Percentiles rank a stretch among this genome's conserved stretches.
Conservation (phyloP, 2,329 filamentous ascomycete genomes). For the Exophiala spinifera region DNA sequence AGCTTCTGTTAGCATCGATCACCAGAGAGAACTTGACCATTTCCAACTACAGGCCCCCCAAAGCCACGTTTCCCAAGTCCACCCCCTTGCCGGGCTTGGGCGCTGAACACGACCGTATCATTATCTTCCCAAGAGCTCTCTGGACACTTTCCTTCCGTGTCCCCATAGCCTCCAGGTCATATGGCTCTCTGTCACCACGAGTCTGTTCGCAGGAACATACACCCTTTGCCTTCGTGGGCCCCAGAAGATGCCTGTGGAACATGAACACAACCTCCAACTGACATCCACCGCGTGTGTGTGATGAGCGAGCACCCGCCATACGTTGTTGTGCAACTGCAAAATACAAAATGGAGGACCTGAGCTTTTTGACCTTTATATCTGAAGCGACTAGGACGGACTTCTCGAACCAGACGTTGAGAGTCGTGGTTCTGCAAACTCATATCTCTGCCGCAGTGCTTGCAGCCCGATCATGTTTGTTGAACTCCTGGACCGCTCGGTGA, state of each 20-base stretch:
- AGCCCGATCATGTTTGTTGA: not conserved
- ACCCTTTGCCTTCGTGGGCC: constrained; percentile 52
- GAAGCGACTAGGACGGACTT: too few species aligned
- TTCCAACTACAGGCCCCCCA: constrained; percentile 70
- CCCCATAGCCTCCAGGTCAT: constrained; percentile 48
- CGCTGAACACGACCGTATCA: constrained; percentile 59
- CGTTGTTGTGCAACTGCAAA: too few species aligned
- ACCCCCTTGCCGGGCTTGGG: constrained; percentile 57
- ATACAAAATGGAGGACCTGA: constrained; percentile 60
- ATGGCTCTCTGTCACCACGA: constrained; percentile 60
- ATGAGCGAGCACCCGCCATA: constrained; percentile 80
- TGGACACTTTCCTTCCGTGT: constrained; percentile 38
- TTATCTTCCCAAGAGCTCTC: constrained; percentile 70
- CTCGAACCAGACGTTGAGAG: too few species aligned
- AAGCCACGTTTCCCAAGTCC: constrained; percentile 66
- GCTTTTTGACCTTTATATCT: too few species aligned
- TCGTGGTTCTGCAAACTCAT: too few species aligned
- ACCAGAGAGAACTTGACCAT: too few species aligned
- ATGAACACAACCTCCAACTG: constrained; percentile 70
- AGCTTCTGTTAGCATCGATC: too few species aligned
- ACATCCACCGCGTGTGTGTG: constrained; percentile 71
- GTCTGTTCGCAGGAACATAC: constrained; percentile 72
- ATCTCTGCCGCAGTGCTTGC: too few species aligned
- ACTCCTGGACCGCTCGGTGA: constrained; percentile 16
- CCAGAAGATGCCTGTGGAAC: constrained; percentile 77